These are phyloP conservation scores for Symbiodinium pilosum DNA, from an alignment of 73 alveolate species.

Conservation along the genomic window DNA sequence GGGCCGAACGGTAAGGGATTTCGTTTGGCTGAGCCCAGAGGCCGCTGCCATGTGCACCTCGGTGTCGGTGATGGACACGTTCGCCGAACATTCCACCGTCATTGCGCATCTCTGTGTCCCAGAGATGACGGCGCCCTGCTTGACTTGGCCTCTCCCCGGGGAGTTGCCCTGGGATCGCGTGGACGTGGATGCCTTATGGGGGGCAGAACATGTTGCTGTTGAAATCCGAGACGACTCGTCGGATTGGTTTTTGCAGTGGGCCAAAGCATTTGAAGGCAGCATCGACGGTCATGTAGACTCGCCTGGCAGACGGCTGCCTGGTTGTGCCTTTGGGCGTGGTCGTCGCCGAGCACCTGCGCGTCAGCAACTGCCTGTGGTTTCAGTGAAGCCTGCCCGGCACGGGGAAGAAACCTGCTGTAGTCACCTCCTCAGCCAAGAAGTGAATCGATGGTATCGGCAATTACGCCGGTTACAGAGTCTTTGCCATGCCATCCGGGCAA, in stretches of 20 bases:
- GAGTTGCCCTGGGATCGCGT: not conserved
- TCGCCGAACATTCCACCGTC: not conserved
- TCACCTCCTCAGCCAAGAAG: not conserved
- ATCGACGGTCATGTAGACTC: not conserved
- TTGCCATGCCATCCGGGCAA: not conserved
- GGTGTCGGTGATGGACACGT: not conserved
- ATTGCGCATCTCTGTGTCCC: not conserved
- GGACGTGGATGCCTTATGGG: not conserved
- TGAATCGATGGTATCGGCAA: not conserved
- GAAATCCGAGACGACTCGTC: not conserved
- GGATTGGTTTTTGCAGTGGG: not conserved
- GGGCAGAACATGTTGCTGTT: not conserved
- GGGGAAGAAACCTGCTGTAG: not conserved
- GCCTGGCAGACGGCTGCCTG: not conserved
- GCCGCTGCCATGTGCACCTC: not conserved
- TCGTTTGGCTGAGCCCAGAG: not conserved
- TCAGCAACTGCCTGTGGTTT: fast-evolving
- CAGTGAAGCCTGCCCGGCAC: not conserved
- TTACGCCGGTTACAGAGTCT: not conserved
- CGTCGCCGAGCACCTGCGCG: not conserved
- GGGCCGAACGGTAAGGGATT: not conserved
- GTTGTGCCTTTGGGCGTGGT: not conserved
- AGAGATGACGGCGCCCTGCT: no score
- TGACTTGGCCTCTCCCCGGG: not conserved
- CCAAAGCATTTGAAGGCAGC: not conserved